Conservation (phyloP, 78 protist genomes). For the Protostelium mycophagum region DNA sequence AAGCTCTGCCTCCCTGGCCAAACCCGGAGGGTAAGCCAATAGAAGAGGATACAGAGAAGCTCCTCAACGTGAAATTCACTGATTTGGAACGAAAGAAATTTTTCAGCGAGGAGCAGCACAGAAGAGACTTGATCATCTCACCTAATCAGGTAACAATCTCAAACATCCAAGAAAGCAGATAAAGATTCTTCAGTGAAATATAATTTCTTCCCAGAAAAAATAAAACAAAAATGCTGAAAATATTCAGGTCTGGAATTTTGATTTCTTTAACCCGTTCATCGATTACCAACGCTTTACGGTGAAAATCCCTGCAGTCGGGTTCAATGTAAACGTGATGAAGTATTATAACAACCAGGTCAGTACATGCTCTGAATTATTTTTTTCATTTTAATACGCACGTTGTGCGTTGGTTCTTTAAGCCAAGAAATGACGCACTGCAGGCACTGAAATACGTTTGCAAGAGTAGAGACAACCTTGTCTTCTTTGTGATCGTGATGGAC, state of each 20-base stretch:
- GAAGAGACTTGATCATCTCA: not conserved
- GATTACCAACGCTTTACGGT: not conserved
- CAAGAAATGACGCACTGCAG: no score
- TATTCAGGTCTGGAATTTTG: not conserved
- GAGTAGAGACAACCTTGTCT: not conserved
- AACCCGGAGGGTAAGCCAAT: not conserved
- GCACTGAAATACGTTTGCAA: not conserved
- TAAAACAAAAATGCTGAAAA: no score
- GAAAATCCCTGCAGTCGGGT: not conserved
- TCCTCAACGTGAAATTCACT: not conserved
- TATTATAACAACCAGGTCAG: not conserved
- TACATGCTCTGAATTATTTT: no score
- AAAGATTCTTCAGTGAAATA: not conserved
- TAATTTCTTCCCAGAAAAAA: no score
- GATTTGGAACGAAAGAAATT: not conserved
- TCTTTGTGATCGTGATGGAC: not conserved
- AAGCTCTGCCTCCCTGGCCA: not conserved
- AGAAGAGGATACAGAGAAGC: not conserved
- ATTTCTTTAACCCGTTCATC: not conserved
- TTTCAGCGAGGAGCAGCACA: not conserved
- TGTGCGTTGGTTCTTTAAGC: not conserved
- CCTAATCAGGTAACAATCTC: not conserved
- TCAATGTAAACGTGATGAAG: not conserved
- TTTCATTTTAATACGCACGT: not conserved
- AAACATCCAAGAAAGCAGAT: not conserved